Percentiles rank a stretch among this genome's conserved stretches.
Evolutionary conservation across 306 rosid genomes (phyloP).

Genomic region (Comarum palustre): DNA sequence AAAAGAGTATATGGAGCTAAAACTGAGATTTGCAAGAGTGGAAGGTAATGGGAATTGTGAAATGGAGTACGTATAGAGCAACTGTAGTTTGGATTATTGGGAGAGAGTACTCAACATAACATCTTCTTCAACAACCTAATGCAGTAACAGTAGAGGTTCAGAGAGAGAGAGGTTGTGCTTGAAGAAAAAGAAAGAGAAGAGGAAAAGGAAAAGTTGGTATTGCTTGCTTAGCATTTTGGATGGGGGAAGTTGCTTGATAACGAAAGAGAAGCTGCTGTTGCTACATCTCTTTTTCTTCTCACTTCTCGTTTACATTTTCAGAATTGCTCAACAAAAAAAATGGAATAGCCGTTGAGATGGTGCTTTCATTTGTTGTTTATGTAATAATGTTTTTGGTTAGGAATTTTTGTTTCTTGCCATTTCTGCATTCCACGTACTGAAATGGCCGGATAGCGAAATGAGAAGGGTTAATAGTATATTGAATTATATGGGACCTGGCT

Average conservation of each 20-base stretch:
- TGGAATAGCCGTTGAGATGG: slow-evolving; percentile 48
- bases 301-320: slow-evolving; percentile 22
- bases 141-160: slow-evolving; percentile 15
- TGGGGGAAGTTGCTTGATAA: slow-evolving; percentile 46
- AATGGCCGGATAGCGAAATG: slow-evolving; percentile 36
- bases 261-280: slow-evolving; percentile 59
- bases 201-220: slow-evolving; percentile 52
- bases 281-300: slow-evolving; percentile 10
- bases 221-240: slow-evolving; percentile 33
- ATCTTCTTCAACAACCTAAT: slow-evolving; percentile 44
- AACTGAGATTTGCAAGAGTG: slow-evolving; percentile 22
- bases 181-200: slow-evolving; percentile 61
- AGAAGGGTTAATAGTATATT: slow-evolving; percentile 14
- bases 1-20: not conserved
- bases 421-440: slow-evolving; percentile 22
- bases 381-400: not conserved
- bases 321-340: slow-evolving; percentile 16
- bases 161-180: slow-evolving; percentile 51
- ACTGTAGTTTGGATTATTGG: slow-evolving; percentile 49
- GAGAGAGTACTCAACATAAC: slow-evolving; percentile 46
- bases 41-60: not conserved
- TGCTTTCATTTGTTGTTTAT: slow-evolving; percentile 42
- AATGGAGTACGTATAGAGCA: slow-evolving; percentile 48
- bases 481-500: slow-evolving; percentile 18
- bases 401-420: not conserved